Evolutionary conservation across 2,329 filamentous ascomycete genomes (phyloP).

Genomic region (Penicillium palitans): DNA sequence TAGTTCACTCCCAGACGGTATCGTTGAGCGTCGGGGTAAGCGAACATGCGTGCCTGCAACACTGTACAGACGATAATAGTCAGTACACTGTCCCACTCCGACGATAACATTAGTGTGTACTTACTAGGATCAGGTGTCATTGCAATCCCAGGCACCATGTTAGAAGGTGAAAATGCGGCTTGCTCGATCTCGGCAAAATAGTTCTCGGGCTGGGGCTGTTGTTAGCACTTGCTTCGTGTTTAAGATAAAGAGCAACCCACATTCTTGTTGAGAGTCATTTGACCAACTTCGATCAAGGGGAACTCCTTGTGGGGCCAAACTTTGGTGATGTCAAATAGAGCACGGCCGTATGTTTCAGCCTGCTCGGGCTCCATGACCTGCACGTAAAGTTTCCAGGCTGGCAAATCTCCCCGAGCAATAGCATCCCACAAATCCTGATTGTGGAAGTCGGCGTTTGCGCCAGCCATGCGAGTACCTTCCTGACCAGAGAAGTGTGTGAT

Average conservation of each 20-base stretch:
- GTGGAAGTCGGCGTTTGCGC: constrained; percentile 58
- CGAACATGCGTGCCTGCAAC: constrained; percentile 61
- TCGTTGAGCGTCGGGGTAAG: constrained; percentile 56
- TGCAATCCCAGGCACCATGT: constrained; percentile 63
- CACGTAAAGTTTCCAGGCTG: constrained; percentile 57
- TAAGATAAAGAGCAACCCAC: constrained; percentile 22
- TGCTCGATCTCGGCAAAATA: constrained; percentile 69
- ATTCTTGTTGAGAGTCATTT: constrained; percentile 54
- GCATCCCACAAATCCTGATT: constrained; percentile 62
- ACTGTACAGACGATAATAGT: constrained; percentile 35
- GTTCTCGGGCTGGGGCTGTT: constrained; percentile 41
- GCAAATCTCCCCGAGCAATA: constrained; percentile 59
- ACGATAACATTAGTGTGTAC: not conserved
- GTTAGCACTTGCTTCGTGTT: constrained; percentile 7
- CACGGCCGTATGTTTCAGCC: constrained; percentile 49
- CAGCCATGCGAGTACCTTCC: constrained; percentile 53
- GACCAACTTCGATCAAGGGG: constrained; percentile 52
- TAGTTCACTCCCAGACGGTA: constrained; percentile 46
- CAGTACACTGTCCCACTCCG: not conserved
- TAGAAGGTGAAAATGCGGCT: constrained; percentile 64
- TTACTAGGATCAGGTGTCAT: constrained; percentile 60
- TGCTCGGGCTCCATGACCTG: constrained; percentile 57
- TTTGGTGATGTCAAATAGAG: constrained; percentile 60
- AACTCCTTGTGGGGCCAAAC: constrained; percentile 55
- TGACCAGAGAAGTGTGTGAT: constrained; percentile 55